phyloP scores from a whole-genome alignment of 2,329 filamentous ascomycete species.

The Rhexocercosporidium sp. region DNA sequence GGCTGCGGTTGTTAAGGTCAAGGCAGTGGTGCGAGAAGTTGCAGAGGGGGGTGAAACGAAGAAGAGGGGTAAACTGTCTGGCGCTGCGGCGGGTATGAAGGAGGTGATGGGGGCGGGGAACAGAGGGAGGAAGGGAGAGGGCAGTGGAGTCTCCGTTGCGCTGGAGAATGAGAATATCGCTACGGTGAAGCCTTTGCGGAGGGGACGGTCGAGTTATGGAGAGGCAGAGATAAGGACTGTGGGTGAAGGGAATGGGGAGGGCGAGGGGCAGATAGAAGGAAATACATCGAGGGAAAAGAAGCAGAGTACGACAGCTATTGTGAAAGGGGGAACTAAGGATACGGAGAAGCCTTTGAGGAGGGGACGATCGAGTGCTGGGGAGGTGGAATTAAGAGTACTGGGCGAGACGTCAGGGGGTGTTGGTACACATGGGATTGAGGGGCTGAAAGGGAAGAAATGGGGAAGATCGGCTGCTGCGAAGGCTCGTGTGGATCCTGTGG shows the following conservation, averaged over 20 bases:
- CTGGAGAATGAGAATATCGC: background rate
- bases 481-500: background rate
- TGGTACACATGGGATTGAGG: background rate
- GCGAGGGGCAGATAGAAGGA: too few relatives aligned
- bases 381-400: background rate
- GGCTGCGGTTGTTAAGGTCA: background rate
- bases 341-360: slow-evolving; percentile 5
- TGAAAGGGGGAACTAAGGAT: background rate
- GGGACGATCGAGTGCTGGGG: slow-evolving; percentile 4
- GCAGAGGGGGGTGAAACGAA: background rate
- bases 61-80: background rate
- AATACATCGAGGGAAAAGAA: background rate
- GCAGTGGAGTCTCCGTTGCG: background rate
- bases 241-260: slow-evolving; percentile 6
- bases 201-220: slow-evolving; percentile 6
- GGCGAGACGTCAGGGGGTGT: background rate
- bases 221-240: background rate
- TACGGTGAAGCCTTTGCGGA: slow-evolving; percentile 14
- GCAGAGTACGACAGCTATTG: background rate
- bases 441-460: background rate
- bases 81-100: background rate
- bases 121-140: background rate
- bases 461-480: background rate
- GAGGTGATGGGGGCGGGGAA: slow-evolving; percentile 17
- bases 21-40: background rate